A percentile compares a stretch with the other conserved stretches of the same genome.
Conservation (phyloP, 148 eudicot species). For the Amaranthus cruentus region DNA sequence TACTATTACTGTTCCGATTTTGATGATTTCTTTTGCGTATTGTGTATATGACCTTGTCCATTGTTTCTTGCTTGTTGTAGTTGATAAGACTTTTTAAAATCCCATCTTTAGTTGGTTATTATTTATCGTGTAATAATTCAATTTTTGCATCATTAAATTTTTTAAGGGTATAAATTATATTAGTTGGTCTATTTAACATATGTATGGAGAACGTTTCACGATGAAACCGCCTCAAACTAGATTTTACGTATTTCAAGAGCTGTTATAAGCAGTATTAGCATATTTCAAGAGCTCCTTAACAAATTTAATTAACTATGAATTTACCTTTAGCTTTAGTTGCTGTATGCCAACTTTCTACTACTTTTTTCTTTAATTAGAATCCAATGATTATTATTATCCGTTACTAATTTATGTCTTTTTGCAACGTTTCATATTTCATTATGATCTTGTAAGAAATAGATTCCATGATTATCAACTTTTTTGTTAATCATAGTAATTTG, state of each 20-base stretch:
- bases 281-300: not conserved
- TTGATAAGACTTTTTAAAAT: not conserved
- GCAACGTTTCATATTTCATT: constrained; percentile 7
- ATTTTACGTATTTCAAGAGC: too few species aligned
- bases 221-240: too few species aligned
- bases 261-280: not conserved
- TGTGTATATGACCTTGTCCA: not conserved
- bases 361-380: constrained; percentile 11
- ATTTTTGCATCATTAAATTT: too few species aligned
- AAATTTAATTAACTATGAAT: not conserved
- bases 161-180: too few species aligned
- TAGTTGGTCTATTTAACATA: too few species aligned
- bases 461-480: constrained; percentile 14
- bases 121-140: too few species aligned
- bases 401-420: constrained; percentile 7
- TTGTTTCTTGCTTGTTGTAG: constrained; percentile 8
- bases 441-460: not conserved
- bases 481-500: not conserved
- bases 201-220: too few species aligned
- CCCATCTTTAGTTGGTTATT: too few species aligned
- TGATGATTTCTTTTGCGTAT: not conserved
- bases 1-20: not conserved
- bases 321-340: constrained; percentile 9
- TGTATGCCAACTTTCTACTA: constrained; percentile 5
- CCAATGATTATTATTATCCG: constrained; percentile 10